Conservation (phyloP, 2,329 filamentous ascomycete genomes). For the Penicillium sp. region DNA sequence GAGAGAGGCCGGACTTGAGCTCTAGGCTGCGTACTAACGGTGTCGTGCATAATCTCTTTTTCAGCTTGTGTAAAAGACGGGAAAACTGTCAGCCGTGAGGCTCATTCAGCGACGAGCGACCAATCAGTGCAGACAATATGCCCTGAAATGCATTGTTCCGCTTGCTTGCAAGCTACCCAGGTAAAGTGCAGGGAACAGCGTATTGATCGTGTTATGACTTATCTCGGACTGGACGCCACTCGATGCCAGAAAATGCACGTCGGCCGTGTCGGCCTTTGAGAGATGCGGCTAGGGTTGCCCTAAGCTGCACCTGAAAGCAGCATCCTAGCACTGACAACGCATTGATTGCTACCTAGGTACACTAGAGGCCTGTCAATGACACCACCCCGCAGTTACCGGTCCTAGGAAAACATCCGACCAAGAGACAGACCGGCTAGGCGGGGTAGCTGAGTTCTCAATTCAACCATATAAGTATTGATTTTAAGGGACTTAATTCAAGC, state of each 20-base stretch:
- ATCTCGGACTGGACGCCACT: neutral
- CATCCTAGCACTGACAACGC: slow-evolving; percentile 2
- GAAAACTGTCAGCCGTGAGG: neutral
- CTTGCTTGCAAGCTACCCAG: neutral
- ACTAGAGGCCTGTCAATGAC: neutral
- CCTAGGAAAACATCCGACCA: neutral
- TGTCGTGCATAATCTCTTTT: neutral
- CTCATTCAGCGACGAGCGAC: neutral
- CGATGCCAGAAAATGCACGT: neutral
- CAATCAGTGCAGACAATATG: neutral
- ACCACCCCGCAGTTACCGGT: neutral
- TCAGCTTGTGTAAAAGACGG: neutral
- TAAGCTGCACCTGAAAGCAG: neutral
- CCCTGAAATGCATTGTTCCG: neutral
- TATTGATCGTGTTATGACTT: neutral
- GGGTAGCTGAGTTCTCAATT: neutral
- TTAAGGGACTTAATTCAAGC: neutral
- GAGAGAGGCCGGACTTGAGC: neutral
- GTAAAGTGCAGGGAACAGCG: neutral
- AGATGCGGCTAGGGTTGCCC: neutral
- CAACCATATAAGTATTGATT: neutral
- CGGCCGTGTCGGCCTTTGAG: neutral
- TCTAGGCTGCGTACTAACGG: neutral
- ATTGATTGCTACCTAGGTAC: no score
- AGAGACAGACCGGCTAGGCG: neutral